Evolutionary conservation across 2,329 filamentous ascomycete species (phyloP), one percentile per base, ranked within the genome.

Genomic region (Aspergillus sojae): DNA sequence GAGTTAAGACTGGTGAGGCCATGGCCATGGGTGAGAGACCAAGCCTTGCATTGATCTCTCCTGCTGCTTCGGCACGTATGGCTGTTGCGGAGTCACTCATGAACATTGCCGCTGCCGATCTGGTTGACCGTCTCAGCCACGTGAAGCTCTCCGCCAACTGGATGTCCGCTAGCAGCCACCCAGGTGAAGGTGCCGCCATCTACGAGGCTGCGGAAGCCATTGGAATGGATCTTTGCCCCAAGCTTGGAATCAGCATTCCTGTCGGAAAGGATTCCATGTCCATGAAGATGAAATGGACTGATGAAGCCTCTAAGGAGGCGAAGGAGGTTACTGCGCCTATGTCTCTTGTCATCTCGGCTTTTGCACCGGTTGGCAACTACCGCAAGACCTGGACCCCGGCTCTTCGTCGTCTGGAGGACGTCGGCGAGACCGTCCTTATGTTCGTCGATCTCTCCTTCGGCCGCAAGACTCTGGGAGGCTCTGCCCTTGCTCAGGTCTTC

Each of bases 211-310:
- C 97, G 2, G 87, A 96, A 75, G 93, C 94, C 11, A 93, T 97
- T 62, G 94, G 94, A 56, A 90, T 97, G 87, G 91, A 96, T 55
- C 84, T 99, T 10, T 99, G 95, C 79, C 93, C 93, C 2, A 85
- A 91, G 71, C 85, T 98, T n/a, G 93, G 92, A 39, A 88, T 99
- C 65, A 93, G 91, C 62, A 98, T 99, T 64, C 95, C 95, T 4
- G 95, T 98, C 10, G 95, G 95, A 61, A 98, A 99, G 80, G 95
- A 99, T 78, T 98, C 94, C 0, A 97, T 96, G 79, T 97, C 94
- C 3, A 98, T 99, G 95, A 97, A 97, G 84, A 94, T 96, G 72
- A 93, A 93, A 61, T 98, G 95, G 95, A 91, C 88, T 74, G 91
- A 94, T 69, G 82, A 83, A 65, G 82, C 85, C 62, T 86, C 83